Base-by-base conservation (phyloP, 1,284 basidiomycete species). In the Marasmius fiardii region DNA sequence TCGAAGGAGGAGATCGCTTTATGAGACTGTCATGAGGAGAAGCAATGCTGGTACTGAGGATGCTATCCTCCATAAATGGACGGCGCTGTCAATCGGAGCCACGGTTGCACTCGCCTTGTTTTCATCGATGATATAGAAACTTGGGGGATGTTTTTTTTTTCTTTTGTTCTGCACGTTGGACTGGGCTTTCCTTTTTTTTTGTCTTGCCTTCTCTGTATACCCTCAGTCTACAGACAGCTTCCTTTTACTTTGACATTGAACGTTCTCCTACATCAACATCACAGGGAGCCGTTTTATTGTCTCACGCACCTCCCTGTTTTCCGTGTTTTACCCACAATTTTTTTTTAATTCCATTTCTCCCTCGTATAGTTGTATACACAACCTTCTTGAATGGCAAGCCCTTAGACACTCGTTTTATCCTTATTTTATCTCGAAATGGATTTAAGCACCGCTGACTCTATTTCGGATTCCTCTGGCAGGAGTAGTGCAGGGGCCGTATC, bases 51-150 rank as follows among this genome's bases (percentile, higher is more conserved):
- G 68, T 34, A 63, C 61, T 34, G 63, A 63, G 21, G 51, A 62
- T 45, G 23, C 33, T 53, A 50, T 45, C 55, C 26, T 31, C 57
- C 64, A 33, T 21, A 39, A 26, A 20, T 65, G 68, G 56, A 63
- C 66, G 26, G 55, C 67, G 21, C 66, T 61, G 50, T 57, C 64
- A 21, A 56, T 65, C 50, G 67, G 62, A 14, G 68, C 62, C 31
- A 58, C 73, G 58, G 63, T 66, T 24, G 60, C 67, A 44, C 37
- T 68, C 53, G 67, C 67, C 43, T 56, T 69, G 26, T 54, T 61
- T 47, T 60, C 66, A 52, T 61, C 68, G 51, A 48, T 70, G 57
- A 65, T 74, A 59, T 76, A 68, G 64, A 61, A 48, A 14, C 10
- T 28, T 47, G 24, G 24, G 14, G 14, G n/a, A 8, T n/a, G 16